Base-by-base conservation (phyloP, 768 basidiomycete species). In the Phanerochaete sordida region DNA sequence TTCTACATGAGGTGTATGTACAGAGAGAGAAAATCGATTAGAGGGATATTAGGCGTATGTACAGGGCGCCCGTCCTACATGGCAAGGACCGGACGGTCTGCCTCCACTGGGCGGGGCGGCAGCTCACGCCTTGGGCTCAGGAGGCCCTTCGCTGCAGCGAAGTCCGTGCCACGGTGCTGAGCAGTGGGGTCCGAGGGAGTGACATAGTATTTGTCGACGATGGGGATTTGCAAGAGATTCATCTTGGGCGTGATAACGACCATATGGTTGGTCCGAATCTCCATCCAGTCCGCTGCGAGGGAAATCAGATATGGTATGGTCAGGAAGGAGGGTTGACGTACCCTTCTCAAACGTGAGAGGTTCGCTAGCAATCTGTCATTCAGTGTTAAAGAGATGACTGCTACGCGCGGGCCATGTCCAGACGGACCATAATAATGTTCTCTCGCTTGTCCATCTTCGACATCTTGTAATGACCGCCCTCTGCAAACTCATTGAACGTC, bases 301-400 rank as follows among this genome's bases (percentile, higher is more conserved):
- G 35, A 37, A 50, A 24, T 46, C 16, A 52, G 44, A 11, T 21
- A 2, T 13, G 21, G 33, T 53, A 31, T 21, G 15, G 64, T 21
- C 15, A 63, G 28, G 39, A 53, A 39, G 48, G 56, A 56, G 39
- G 60, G 46, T 50, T 9, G 13, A 62, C 73, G 21, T 56, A 90
- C 91, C 91, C 81, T 95, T 82, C 76, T 99, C 96, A 67, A 98
- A 99, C 0, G 97, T 99, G 47, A 99, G 75, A 0, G 97, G 97
- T 66, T 98, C 96, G 65, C 90, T 92, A 11, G 90, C 91, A 72
- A 93, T 86, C 88, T 88, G 50, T 11, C 3, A 11, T 58, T 8
- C 43, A 58, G 57, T 53, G 49, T 58, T 53, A 31, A 46, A 56
- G n/a, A 65, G 46, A 1, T 62, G 30, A 16, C 23, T 26, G 1